Base-by-base conservation (phyloP, 208 protist species). In the Leishmania major region DNA sequence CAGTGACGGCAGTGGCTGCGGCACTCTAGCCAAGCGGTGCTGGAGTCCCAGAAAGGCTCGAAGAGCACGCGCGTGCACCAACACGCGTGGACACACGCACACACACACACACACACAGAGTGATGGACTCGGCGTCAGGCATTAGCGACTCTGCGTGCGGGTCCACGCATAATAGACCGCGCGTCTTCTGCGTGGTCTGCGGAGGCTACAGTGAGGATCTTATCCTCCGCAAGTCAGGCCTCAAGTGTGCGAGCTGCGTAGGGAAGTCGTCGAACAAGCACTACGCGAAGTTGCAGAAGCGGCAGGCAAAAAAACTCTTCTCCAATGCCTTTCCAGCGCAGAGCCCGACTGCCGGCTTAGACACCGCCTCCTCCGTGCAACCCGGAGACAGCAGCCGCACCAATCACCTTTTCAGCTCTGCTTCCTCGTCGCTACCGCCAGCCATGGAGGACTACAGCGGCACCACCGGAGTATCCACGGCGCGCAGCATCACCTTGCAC, bases 101-200 rank as follows among this genome's bases (percentile, higher is more conserved):
- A 0, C 8, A 22, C 19, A 57, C 43, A 35, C 43, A 0, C 47
- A 47, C 15, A 0, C 8, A 40, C 2, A 17, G 55, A 47, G 10
- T 3, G 15, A 75, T 76, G 80, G 47, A 84, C 47, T 59, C 67
- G 37, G 71, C 51, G 25, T 71, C 76, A 8, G 40, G 59, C 0
- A 40, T 59, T 51, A 72, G 67, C 25, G 75, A 4, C 1, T 45
- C 70, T 10, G 57, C 55, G 15, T 74, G 57, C 15, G n/a, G 55
- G 6, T 71, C 53, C 53, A 74, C 49, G 1, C 19, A 57, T 55
- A 72, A 75, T 60, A 73, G 77, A 0, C 43, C 79, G 1, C 53
- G 35, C 0, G 78, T 89, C n/a, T 93, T 93, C 69, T 95, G 92
- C 67, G 86, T 93, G 3, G 92, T 95, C 4, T 93, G 90, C 71